Conservation (phyloP, 2,329 filamentous ascomycete genomes). For the Fusarium albidum region DNA sequence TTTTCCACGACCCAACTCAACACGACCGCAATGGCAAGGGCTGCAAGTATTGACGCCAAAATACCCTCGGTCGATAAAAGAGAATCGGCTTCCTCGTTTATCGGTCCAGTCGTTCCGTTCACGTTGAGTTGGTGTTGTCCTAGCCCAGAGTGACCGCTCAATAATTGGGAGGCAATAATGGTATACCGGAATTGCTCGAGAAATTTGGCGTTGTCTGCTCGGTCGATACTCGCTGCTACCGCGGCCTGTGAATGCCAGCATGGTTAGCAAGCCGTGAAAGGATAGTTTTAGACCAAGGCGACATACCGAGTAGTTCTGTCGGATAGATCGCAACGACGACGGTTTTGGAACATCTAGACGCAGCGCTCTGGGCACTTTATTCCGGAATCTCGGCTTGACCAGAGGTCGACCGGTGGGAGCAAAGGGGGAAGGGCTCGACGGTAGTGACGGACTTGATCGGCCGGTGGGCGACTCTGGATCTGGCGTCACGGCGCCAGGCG, state of each 20-base stretch:
- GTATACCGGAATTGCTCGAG: conserved; percentile 93
- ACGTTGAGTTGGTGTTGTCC: conserved; percentile 42
- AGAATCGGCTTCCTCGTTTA: conserved; percentile 37
- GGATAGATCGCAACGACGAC: conserved; percentile 54
- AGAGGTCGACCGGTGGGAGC: conserved; percentile 65
- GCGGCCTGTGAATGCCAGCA: conserved; percentile 59
- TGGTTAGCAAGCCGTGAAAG: conserved; percentile 14
- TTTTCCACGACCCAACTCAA: conserved; percentile 73
- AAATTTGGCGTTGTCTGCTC: conserved; percentile 83
- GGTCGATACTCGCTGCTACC: conserved; percentile 75
- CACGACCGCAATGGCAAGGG: conserved; percentile 73
- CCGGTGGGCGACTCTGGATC: conserved; percentile 42
- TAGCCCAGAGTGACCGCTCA: conserved; percentile 72
- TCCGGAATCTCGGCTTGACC: conserved; percentile 62
- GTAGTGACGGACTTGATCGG: conserved; percentile 54
- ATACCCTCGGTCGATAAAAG: conserved; percentile 54
- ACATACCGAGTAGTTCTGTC: conserved; percentile 62
- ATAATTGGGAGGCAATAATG: conserved; percentile 88
- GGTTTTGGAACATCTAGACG: conserved; percentile 49
- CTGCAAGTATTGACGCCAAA: conserved; percentile 58
- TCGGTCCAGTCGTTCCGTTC: conserved; percentile 20
- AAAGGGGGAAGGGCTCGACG: conserved; percentile 59
- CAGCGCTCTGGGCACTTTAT: conserved; percentile 54
- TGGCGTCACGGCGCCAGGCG: conserved; percentile 49
- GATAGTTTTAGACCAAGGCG: not conserved